A percentile compares a stretch with the other conserved stretches of the same genome.
phyloP scores from a whole-genome alignment of 2,329 filamentous ascomycete species.

The Byssothecium circinans region DNA sequence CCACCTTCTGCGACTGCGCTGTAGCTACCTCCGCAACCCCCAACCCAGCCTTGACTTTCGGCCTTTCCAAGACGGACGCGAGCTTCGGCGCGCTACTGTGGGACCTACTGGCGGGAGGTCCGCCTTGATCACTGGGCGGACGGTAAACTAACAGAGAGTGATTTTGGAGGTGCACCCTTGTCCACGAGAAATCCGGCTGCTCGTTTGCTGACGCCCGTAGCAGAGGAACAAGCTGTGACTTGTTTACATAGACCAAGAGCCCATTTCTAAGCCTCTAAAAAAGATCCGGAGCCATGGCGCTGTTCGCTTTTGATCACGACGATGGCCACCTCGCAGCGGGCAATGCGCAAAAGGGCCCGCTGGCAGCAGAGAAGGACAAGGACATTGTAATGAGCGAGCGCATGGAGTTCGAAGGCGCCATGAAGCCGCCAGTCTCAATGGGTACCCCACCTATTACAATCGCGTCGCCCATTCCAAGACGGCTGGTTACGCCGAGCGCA shows the following conservation, averaged over 20 bases:
- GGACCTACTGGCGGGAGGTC: slow-evolving; percentile 52
- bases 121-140: slow-evolving; percentile 56
- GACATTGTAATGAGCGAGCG: slow-evolving; percentile 20
- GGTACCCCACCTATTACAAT: slow-evolving; percentile 44
- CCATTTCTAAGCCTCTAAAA: slow-evolving; percentile 13
- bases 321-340: slow-evolving; percentile 28
- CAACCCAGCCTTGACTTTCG: slow-evolving; percentile 38
- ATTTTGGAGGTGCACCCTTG: slow-evolving; percentile 29
- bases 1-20: slow-evolving; percentile 34
- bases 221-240: slow-evolving; percentile 21
- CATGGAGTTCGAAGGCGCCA: slow-evolving; percentile 29
- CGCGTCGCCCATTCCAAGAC: slow-evolving; percentile 35
- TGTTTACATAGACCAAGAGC: slow-evolving; percentile 5
- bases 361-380: slow-evolving; percentile 12
- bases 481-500: slow-evolving; percentile 23
- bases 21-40: slow-evolving; percentile 39
- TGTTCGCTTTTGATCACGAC: slow-evolving; percentile 41
- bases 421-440: slow-evolving; percentile 23
- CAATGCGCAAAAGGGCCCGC: slow-evolving; percentile 12
- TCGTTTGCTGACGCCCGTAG: slow-evolving; percentile 28
- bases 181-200: slow-evolving; percentile 12
- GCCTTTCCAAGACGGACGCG: slow-evolving; percentile 47
- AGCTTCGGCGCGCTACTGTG: slow-evolving; percentile 53
- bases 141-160: slow-evolving; percentile 45
- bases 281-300: slow-evolving; percentile 26